These are phyloP conservation scores for Coniophora puteana DNA, from an alignment of 1,284 basidiomycete genomes.

Conservation along the genomic window DNA sequence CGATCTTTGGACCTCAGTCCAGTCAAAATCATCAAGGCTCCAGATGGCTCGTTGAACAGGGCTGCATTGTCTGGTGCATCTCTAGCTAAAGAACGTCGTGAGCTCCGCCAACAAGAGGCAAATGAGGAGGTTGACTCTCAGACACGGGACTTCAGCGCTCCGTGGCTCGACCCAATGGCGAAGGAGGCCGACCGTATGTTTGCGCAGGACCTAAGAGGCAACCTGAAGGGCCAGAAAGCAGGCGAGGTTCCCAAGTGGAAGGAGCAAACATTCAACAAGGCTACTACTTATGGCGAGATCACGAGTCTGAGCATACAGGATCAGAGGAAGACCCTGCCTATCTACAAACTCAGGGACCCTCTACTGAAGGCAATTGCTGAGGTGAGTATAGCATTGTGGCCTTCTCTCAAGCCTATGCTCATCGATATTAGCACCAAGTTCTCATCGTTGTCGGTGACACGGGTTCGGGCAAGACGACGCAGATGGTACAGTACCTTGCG, in stretches of 20 bases:
- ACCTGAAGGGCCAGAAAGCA: constrained; percentile 79
- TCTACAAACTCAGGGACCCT: constrained; percentile 93
- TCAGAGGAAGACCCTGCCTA: constrained; percentile 88
- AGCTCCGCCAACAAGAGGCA: constrained; percentile 90
- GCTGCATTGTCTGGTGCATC: constrained; percentile 93
- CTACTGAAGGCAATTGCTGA: constrained; percentile 90
- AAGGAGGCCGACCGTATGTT: constrained; percentile 84
- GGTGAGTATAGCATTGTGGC: constrained; percentile 41
- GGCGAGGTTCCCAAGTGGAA: constrained; percentile 89
- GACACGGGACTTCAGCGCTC: constrained; percentile 88
- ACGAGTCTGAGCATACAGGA: constrained; percentile 91
- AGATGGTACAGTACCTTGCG: constrained; percentile 92
- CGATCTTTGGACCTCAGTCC: constrained; percentile 94
- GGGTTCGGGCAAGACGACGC: constrained; percentile 91
- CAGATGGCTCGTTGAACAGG: constrained; percentile 92
- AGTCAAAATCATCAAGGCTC: constrained; percentile 95
- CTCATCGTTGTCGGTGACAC: constrained; percentile 94
- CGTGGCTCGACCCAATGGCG: constrained; percentile 99
- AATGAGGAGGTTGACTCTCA: constrained; percentile 95
- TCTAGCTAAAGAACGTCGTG: constrained; percentile 92
- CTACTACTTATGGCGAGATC: constrained; percentile 94
- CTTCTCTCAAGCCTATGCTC: constrained; percentile 12
- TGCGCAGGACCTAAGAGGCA: constrained; percentile 89
- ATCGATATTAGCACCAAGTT: constrained; percentile 77
- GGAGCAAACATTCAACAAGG: constrained; percentile 91